Evolutionary conservation across 2,329 filamentous ascomycete genomes (phyloP), one percentile per base, ranked within the genome.

Genomic region (Botrytis tulipae): DNA sequence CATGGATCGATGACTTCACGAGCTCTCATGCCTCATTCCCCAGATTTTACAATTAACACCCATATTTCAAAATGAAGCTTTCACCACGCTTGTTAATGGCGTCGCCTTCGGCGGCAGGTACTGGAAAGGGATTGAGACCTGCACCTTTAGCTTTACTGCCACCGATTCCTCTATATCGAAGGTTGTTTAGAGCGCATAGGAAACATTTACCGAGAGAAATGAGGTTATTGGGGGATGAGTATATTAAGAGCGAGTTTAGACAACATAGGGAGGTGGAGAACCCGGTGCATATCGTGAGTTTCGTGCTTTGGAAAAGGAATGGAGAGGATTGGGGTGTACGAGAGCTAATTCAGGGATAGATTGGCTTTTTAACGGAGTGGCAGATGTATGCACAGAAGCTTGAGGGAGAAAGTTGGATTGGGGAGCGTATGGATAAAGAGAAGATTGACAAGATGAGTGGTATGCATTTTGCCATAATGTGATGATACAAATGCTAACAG

Each of bases 361-460:
- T 98, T 79, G 96, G 95, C 2, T 99, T 99, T 82, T 86, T 99
- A 78, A 95, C 93, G 0, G 95, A 98, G 82, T 99, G 95, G 95
- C 96, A 99, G 82, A 84, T 93, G 70, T 99, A 98, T 81, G 95
- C 94, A 2, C 95, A 99, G 82, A 91, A 94, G 81, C 84, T 99
- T 25, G 95, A 98, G 80, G 95, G 95, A 0, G 92, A 97, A 71
- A 82, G 87, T 0, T 98, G 96, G 96, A 86, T 88, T 74, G 95
- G 92, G 1, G 93, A 93, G 76, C 95, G 91, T 82, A 87, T 98
- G 82, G 95, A 98, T 76, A 89, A 89, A 78, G 86, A 84, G 0
- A 97, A 97, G 83, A 85, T 98, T 73, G 91, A 94, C 75, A 98
- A 97, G 83, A 93, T 98, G 94, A 98, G 93, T 82, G 95, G 94